These are phyloP conservation scores for Lantana camara DNA, from an alignment of 257 asterid species.

Conservation along the genomic window DNA sequence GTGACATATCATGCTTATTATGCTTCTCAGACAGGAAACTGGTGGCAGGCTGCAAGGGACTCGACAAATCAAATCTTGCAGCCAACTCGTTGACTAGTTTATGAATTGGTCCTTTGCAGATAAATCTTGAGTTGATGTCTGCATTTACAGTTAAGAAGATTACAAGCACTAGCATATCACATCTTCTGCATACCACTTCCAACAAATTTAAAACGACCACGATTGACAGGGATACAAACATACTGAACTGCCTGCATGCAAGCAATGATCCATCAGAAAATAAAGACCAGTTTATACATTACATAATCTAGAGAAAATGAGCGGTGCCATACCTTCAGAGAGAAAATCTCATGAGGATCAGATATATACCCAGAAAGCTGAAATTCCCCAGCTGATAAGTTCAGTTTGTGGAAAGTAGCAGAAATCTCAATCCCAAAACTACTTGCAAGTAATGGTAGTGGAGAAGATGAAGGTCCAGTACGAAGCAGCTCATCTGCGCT, in stretches of 20 bases:
- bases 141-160: conserved; percentile 52
- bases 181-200: conserved; percentile 29
- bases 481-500: conserved; percentile 71
- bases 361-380: conserved; percentile 84
- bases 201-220: conserved; percentile 25
- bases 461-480: conserved; percentile 66
- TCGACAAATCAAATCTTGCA: conserved; percentile 46
- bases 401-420: conserved; percentile 45
- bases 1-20: conserved; percentile 53
- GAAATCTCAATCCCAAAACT: conserved; percentile 65
- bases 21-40: conserved; percentile 44
- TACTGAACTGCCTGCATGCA: conserved; percentile 85
- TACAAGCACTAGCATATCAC: conserved; percentile 33
- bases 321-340: conserved; percentile 62
- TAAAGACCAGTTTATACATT: conserved; percentile 8
- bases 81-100: conserved; percentile 83
- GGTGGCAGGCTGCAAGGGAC: conserved; percentile 39
- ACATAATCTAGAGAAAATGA: conserved; percentile 22
- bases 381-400: conserved; percentile 51
- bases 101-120: conserved; percentile 87
- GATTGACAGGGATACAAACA: conserved; percentile 70
- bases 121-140: conserved; percentile 95
- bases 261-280: conserved; percentile 39
- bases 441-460: conserved; percentile 60
- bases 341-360: conserved; percentile 53